Evolutionary conservation across 2,329 filamentous ascomycete species (phyloP), one percentile per base, ranked within the genome.

Genomic region (Cytospora piceicola): DNA sequence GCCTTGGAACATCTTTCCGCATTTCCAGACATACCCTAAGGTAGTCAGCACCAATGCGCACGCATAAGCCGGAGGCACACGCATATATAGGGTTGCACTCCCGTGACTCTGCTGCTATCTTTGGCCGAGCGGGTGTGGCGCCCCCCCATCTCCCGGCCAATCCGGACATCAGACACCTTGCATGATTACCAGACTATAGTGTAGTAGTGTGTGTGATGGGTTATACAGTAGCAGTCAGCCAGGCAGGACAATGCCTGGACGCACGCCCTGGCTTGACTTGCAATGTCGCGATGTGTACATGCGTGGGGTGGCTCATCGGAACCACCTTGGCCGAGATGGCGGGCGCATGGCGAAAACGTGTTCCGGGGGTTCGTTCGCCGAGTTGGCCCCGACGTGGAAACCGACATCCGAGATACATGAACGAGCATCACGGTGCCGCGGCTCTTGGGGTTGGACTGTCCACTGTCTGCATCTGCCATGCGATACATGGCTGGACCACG

Each of bases 41-140:
- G 29, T 17, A 17, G 9, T 57, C 46, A 20, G 39, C 32, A 60
- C 59, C 12, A 29, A n/a, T 46, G 27, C 54, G 32, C 51, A 42
- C 32, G n/a, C 58, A 61, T n/a, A 12, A 54, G 15, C 49, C 49
- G 58, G 42, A 15, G 32, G 7, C 4, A n/a, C 11, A 61, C 29
- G 53, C 32, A 32, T 29, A 34, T 34, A 15, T 11, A 11, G 27
- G 30, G 53, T 57, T 29, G 57, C 61, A 57, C 53, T 29, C 30
- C 51, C 39, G 30, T 27, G 29, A 14, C 36, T 8, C 29, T 11
- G 32, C 1, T 63, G 22, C 61, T 57, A 52, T 63, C 39, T 63
- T 57, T 57, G 61, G 61, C 39, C 51, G 53, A 52, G n/a, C 42
- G 30, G 59, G 39, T 32, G 57, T 59, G 57, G 39, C 39, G 27